These are phyloP conservation scores for Lenwebbia sp. DNA, from an alignment of 345 rosid genomes.

Conservation along the genomic window DNA sequence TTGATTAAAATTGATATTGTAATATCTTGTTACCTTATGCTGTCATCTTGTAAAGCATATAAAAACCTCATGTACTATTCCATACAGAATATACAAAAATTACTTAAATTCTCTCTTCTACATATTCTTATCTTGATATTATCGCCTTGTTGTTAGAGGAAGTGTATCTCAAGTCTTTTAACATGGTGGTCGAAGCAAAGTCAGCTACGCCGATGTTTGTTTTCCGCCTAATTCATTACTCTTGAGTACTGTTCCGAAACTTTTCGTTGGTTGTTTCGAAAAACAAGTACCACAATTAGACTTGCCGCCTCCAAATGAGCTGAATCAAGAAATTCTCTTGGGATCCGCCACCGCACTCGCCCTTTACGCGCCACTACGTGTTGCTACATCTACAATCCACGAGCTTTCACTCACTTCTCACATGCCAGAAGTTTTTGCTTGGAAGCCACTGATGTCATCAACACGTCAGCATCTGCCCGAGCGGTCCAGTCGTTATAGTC, in stretches of 20 bases:
- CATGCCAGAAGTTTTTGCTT: not conserved
- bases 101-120: not conserved
- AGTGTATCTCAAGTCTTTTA: not conserved
- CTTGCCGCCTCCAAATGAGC: not conserved
- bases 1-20: not conserved
- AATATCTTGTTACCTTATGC: not conserved
- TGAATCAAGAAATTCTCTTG: not conserved
- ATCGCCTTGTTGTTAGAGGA: not conserved
- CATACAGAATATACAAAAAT: not conserved
- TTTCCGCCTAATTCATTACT: not conserved
- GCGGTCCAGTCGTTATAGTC: not conserved
- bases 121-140: not conserved
- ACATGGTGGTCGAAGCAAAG: not conserved
- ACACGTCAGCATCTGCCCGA: not conserved
- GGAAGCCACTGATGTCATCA: not conserved
- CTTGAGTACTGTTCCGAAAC: not conserved
- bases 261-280: not conserved
- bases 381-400: not conserved
- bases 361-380: not conserved
- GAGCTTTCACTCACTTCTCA: not conserved
- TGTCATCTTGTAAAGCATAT: not conserved
- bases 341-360: not conserved
- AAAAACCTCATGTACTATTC: not conserved
- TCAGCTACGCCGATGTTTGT: not conserved
- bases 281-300: not conserved